Base-by-base conservation (phyloP, 2,329 filamentous ascomycete species). In the Aschersonia sp. region DNA sequence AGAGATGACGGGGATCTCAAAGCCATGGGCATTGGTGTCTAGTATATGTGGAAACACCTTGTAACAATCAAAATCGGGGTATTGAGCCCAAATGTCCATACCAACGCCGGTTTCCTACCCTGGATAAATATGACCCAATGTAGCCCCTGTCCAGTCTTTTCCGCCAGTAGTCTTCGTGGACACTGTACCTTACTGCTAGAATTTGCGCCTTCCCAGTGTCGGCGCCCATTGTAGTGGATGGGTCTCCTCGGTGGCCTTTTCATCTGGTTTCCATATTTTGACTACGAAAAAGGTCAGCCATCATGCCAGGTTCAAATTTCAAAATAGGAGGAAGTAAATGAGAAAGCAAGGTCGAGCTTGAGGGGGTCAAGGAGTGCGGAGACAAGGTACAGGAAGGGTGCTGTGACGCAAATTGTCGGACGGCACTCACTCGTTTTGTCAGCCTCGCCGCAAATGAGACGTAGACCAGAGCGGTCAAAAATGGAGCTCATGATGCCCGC, bases 231-330 rank as follows among this genome's bases (percentile, higher is more conserved):
- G 83, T 43, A 98, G 65, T 2, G 92, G 92, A 66, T 97, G 89
- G 2, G 85, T 85, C 63, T 97, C 88, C 40, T 85, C 84, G 1
- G 91, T 96, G 20, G 92, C 92, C 47, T 84, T 78, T 44, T 94
- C 87, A 62, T 98, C 92, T 55, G 84, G 85, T 65, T 89, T 94
- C 92, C 92, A 98, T 50, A 98, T 80, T 76, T 98, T 97, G 64
- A 96, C 75, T 81, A 43, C 5, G 47, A 47, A 10, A 10, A 40
- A 97, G 64, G 95, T 75, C 80, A 46, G 45, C 5, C n/a, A 9
- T 9, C 5, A 12, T 7, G 40, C 6, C 9, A 10, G 40, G 10
- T n/a, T 20, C 20, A n/a, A 20, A 6, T 6, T 28, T n/a, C 40
- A 5, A 28, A 42, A n/a, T 9, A 20, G 40, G 40, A 42, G 6